Percentiles rank a stretch among this genome's conserved stretches.
Conservation (phyloP, 768 basidiomycete genomes). For the Tricholoma flavovirens region DNA sequence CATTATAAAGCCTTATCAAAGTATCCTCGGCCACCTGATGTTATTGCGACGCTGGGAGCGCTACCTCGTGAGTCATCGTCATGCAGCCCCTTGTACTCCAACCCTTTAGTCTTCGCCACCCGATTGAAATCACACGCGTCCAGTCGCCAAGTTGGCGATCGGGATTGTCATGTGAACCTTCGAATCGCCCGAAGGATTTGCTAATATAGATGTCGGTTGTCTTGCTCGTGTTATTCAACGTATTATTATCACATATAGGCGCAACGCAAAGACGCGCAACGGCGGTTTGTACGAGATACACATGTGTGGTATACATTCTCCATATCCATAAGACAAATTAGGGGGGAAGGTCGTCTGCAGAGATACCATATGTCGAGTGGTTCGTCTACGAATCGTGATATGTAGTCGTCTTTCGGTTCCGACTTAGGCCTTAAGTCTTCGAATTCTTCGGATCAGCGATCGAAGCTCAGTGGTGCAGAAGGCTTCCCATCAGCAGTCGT, state of each 20-base stretch:
- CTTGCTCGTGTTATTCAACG: too few species aligned
- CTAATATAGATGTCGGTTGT: neutral
- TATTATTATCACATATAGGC: neutral
- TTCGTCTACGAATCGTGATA: neutral
- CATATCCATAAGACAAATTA: neutral
- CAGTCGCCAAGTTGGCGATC: too few species aligned
- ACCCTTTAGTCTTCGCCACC: too few species aligned
- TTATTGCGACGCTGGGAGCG: too few species aligned
- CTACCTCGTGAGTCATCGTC: too few species aligned
- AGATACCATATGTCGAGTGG: neutral
- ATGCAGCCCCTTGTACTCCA: too few species aligned
- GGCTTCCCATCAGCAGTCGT: conserved; percentile 10
- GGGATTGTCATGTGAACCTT: neutral
- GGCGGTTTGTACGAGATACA: conserved; percentile 1
- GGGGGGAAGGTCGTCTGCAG: neutral
- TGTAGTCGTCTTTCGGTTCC: neutral
- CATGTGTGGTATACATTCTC: neutral
- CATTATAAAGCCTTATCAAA: too few species aligned
- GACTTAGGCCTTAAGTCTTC: neutral
- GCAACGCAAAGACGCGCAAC: neutral
- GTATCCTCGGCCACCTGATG: too few species aligned
- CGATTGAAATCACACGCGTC: neutral
- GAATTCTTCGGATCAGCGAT: conserved; percentile 28
- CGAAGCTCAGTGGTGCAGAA: conserved; percentile 20
- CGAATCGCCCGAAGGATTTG: neutral